Conservation (phyloP, 2,329 filamentous ascomycete genomes). For the Lachnellula cervina region DNA sequence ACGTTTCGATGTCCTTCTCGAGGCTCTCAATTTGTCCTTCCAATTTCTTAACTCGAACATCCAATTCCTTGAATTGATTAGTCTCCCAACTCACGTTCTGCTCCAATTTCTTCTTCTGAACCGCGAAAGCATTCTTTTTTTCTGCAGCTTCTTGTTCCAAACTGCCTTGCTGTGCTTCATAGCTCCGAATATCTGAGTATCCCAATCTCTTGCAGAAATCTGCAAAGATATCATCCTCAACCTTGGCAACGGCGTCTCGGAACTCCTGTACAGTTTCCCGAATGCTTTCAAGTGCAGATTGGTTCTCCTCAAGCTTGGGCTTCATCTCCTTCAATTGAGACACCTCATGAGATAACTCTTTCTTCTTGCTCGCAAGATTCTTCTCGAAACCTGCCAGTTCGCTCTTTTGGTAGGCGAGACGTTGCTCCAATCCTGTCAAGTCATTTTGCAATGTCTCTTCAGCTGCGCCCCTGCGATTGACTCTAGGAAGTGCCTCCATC, state of each 20-base stretch:
- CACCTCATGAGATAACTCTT: conserved; percentile 69
- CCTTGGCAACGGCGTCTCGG: conserved; percentile 63
- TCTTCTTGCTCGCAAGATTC: conserved; percentile 79
- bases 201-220: conserved; percentile 82
- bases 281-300: conserved; percentile 60
- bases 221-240: conserved; percentile 84
- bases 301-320: conserved; percentile 72
- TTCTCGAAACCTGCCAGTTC: conserved; percentile 75
- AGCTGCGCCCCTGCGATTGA: conserved; percentile 67
- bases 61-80: conserved; percentile 50
- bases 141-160: conserved; percentile 85
- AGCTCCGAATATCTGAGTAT: conserved; percentile 85
- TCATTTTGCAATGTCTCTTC: conserved; percentile 81
- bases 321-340: conserved; percentile 69
- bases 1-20: conserved; percentile 62
- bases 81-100: conserved; percentile 55
- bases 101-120: conserved; percentile 73
- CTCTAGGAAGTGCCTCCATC: conserved; percentile 73
- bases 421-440: conserved; percentile 72
- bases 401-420: conserved; percentile 63
- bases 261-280: conserved; percentile 51
- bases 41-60: conserved; percentile 63
- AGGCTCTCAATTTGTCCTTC: conserved; percentile 63
- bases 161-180: conserved; percentile 88
- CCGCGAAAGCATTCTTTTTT: conserved; percentile 80